These are phyloP conservation scores for Arthrinium phaeospermum DNA, from an alignment of 2,329 filamentous ascomycete genomes.

Conservation along the genomic window DNA sequence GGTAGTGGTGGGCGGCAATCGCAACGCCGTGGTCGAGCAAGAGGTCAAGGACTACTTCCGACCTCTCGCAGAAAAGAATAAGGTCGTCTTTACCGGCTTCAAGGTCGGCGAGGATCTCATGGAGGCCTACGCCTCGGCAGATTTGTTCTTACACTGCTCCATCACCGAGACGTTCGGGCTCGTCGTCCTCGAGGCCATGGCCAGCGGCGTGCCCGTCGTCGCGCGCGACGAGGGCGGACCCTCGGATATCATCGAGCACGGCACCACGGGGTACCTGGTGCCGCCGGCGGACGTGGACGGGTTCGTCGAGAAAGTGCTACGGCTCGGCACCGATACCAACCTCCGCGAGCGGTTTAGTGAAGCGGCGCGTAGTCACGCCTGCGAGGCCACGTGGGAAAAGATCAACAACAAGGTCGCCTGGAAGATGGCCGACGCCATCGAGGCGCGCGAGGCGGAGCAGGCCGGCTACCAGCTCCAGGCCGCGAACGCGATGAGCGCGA, in stretches of 20 bases:
- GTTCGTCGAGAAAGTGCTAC: constrained; percentile 60
- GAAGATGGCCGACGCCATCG: constrained; percentile 62
- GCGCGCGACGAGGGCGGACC: constrained; percentile 73
- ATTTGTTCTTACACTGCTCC: constrained; percentile 75
- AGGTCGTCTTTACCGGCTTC: constrained; percentile 71
- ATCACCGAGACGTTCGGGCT: constrained; percentile 75
- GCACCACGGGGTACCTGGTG: constrained; percentile 65
- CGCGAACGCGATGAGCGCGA: constrained; percentile 1
- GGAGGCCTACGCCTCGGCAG: constrained; percentile 70
- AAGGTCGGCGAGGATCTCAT: constrained; percentile 64
- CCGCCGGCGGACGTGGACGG: constrained; percentile 62
- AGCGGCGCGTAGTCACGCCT: constrained; percentile 60
- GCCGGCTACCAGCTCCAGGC: constrained; percentile 35
- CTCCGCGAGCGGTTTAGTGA: constrained; percentile 52
- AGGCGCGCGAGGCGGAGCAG: constrained; percentile 47
- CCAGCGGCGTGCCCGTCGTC: constrained; percentile 71
- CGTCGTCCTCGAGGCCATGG: constrained; percentile 74
- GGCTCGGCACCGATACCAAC: constrained; percentile 51
- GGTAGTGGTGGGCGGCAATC: constrained; percentile 71
- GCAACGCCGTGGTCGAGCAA: constrained; percentile 65
- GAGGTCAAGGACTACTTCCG: constrained; percentile 67
- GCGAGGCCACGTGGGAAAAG: constrained; percentile 72
- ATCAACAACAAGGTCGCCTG: constrained; percentile 74
- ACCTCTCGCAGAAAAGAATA: constrained; percentile 50
- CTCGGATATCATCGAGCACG: constrained; percentile 68